These are phyloP conservation scores for Trypanosoma melophagium DNA, from an alignment of 208 protist genomes.

Conservation along the genomic window DNA sequence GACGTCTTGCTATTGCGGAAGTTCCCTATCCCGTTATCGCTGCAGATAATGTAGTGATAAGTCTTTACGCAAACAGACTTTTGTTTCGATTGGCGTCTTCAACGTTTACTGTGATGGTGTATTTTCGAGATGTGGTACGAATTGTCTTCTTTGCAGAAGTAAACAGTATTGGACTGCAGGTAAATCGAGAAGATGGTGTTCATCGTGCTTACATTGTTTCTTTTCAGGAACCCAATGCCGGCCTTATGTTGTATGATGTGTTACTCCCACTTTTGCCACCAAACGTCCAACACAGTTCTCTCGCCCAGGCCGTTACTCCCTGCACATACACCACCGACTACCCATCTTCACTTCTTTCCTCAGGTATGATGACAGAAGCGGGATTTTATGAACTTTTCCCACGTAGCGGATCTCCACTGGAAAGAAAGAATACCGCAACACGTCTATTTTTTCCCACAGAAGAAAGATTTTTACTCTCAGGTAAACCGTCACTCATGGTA, in stretches of 20 bases:
- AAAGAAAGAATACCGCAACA: background rate
- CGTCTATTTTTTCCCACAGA: background rate
- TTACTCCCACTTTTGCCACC: slow-evolving; percentile 18
- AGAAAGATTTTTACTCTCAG: background rate
- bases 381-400: slow-evolving; percentile 32
- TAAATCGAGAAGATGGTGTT: slow-evolving; percentile 10
- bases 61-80: slow-evolving; percentile 39
- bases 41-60: slow-evolving; percentile 39
- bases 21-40: slow-evolving; percentile 42
- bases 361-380: slow-evolving; percentile 7
- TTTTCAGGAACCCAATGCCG: slow-evolving; percentile 1
- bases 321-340: slow-evolving; percentile 10
- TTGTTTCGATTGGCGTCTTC: slow-evolving; percentile 46
- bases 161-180: slow-evolving; percentile 36
- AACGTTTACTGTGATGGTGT: slow-evolving; percentile 49
- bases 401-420: background rate
- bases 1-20: slow-evolving; percentile 42
- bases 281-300: slow-evolving; percentile 10
- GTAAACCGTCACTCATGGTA: background rate
- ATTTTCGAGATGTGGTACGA: slow-evolving; percentile 31
- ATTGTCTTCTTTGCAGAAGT: slow-evolving; percentile 14
- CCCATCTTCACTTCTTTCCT: slow-evolving; percentile 19
- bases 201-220: slow-evolving; percentile 29
- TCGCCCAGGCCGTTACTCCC: background rate
- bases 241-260: slow-evolving; percentile 23